phyloP scores from a whole-genome alignment of 108 stramenopile species.

The Aurantiochytrium sp. region DNA sequence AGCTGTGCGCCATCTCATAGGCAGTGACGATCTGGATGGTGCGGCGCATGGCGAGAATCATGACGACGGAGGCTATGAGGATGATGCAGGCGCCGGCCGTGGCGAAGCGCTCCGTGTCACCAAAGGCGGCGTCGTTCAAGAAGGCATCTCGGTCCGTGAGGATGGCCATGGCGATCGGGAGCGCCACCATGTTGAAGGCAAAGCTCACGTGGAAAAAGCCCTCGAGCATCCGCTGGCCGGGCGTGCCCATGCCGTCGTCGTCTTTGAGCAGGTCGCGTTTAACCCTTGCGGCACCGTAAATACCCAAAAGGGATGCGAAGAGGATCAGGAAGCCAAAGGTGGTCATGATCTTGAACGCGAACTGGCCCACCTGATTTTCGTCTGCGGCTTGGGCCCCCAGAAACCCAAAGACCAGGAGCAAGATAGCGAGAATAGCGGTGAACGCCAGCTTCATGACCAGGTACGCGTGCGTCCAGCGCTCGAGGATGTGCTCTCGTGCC shows the following conservation, averaged over 20 bases:
- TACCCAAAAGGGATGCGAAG: not conserved
- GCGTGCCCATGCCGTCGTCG: slow-evolving; percentile 13
- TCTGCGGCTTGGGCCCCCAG: not conserved
- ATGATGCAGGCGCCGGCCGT: not conserved
- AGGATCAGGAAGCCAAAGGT: not conserved
- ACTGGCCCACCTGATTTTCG: not conserved
- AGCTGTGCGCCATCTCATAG: slow-evolving; percentile 13
- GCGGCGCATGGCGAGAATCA: not conserved
- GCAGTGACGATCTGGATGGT: slow-evolving; percentile 8
- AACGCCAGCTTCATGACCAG: not conserved
- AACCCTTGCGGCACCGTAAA: not conserved
- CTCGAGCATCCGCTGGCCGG: not conserved
- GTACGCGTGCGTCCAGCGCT: slow-evolving; percentile 4
- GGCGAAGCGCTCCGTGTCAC: not conserved
- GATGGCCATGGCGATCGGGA: not conserved
- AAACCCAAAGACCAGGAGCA: not conserved
- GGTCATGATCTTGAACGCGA: not conserved
- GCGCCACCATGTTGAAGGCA: not conserved
- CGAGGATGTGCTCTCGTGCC: not conserved
- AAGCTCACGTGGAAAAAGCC: not conserved
- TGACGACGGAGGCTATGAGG: not conserved
- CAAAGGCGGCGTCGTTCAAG: not conserved
- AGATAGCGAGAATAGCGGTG: not conserved
- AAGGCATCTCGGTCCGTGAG: not conserved
- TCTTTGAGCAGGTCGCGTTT: not conserved